Conservation (phyloP, 2,329 filamentous ascomycete species). For the Aureobasidium sp. region DNA sequence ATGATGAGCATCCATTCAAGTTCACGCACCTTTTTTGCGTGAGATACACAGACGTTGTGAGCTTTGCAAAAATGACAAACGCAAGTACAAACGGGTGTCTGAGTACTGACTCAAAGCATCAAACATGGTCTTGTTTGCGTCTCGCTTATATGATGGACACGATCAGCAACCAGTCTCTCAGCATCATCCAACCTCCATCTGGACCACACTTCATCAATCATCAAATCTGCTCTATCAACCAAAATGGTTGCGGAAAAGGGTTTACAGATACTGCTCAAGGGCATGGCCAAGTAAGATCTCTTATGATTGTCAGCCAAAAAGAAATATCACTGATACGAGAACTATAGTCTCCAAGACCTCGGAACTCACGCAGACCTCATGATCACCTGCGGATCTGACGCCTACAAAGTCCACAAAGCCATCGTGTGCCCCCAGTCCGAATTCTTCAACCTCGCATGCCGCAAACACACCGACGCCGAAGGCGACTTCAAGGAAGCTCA, state of each 20-base stretch:
- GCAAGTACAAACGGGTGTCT: no score
- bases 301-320: neutral
- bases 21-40: no score
- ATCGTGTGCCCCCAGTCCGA: constrained; percentile 22
- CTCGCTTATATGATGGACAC: neutral
- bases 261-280: neutral
- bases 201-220: neutral
- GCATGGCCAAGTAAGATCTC: neutral
- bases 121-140: neutral
- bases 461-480: neutral
- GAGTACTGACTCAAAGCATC: no score
- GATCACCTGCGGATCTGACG: constrained; percentile 20
- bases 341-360: neutral
- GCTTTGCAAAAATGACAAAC: no score
- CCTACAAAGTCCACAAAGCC: constrained; percentile 22
- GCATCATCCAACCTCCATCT: neutral
- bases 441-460: constrained; percentile 22
- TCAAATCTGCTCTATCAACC: neutral
- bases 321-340: neutral
- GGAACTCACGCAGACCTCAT: constrained; percentile 21
- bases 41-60: no score
- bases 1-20: no score
- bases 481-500: constrained; percentile 12
- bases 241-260: neutral
- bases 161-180: neutral